A percentile compares a stretch with the other conserved stretches of the same genome.
These are phyloP conservation scores for Ceratobasidium sp. DNA, from an alignment of 1,284 basidiomycete genomes.

Conservation along the genomic window DNA sequence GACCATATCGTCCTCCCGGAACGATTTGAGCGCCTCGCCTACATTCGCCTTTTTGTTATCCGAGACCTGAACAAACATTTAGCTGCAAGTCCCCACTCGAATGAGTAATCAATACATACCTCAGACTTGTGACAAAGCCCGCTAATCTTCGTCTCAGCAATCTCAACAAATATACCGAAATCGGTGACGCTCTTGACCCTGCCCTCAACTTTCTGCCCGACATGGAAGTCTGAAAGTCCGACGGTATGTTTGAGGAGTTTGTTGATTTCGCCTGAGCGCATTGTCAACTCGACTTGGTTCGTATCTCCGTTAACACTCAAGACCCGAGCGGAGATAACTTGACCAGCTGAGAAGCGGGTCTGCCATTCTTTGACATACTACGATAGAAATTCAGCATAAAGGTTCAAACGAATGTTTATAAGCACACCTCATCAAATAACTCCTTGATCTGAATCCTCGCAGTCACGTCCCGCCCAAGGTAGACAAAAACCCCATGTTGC, in stretches of 20 bases:
- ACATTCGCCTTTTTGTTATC: conserved; percentile 88
- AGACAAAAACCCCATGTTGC: conserved; percentile 92
- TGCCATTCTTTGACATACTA: conserved; percentile 98
- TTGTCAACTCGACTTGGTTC: conserved; percentile 90
- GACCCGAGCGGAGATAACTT: conserved; percentile 90
- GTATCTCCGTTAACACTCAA: conserved; percentile 77
- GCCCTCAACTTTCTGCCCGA: conserved; percentile 83
- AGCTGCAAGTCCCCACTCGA: conserved; percentile 49
- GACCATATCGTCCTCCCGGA: conserved; percentile 89
- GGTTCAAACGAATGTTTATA: conserved; percentile 38
- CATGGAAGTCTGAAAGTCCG: conserved; percentile 71
- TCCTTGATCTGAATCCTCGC: conserved; percentile 95
- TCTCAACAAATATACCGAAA: conserved; percentile 93
- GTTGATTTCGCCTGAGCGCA: conserved; percentile 73
- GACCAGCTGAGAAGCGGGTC: conserved; percentile 81
- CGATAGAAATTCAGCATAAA: conserved; percentile 35
- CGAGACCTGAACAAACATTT: conserved; percentile 70
- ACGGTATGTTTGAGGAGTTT: conserved; percentile 63
- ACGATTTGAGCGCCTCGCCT: conserved; percentile 81
- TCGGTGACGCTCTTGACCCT: conserved; percentile 83
- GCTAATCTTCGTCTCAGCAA: conserved; percentile 84
- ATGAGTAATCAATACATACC: conserved; percentile 61
- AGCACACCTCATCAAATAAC: conserved; percentile 86
- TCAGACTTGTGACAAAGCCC: conserved; percentile 97
- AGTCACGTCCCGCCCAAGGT: conserved; percentile 84